Evolutionary conservation across 1,284 basidiomycete species (phyloP).

Genomic region (Ganoderma boninense): DNA sequence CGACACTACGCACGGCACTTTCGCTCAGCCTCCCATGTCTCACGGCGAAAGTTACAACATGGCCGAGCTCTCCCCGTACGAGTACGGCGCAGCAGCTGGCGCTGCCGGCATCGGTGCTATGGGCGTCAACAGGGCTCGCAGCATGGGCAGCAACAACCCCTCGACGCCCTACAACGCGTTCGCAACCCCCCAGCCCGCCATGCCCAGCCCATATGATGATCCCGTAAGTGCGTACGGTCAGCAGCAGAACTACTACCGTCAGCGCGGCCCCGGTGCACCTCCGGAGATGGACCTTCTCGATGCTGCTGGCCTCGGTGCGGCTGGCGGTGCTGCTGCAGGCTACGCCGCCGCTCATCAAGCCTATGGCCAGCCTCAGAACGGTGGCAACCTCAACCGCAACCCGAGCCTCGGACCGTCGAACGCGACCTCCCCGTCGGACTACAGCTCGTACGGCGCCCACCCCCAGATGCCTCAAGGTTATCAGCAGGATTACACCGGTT

Average conservation of each 20-base stretch:
- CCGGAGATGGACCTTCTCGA: conserved; percentile 32
- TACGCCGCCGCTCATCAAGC: conserved; percentile 20
- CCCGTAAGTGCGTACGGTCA: conserved; percentile 19
- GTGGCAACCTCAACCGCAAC: conserved; percentile 38
- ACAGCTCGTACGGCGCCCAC: conserved; percentile 26
- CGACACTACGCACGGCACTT: conserved; percentile 71
- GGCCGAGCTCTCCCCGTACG: conserved; percentile 54
- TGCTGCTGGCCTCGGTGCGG: conserved; percentile 35
- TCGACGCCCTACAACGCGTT: conserved; percentile 47
- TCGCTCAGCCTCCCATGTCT: conserved; percentile 57
- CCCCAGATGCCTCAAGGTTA: conserved; percentile 22
- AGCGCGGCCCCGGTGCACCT: conserved; percentile 6
- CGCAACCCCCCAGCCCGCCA: conserved; percentile 33
- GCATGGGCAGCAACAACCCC: conserved; percentile 30
- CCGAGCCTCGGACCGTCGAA: conserved; percentile 44
- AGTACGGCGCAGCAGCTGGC: conserved; percentile 43
- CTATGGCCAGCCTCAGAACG: conserved; percentile 12
- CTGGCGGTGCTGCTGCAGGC: conserved; percentile 39
- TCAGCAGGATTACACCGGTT: conserved; percentile 24
- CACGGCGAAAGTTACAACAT: conserved; percentile 55
- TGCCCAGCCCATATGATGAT: conserved; percentile 34
- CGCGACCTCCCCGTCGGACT: conserved; percentile 29
- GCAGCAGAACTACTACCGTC: conserved; percentile 26
- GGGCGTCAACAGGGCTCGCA: conserved; percentile 40
- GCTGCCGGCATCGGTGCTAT: conserved; percentile 43